phyloP scores from a whole-genome alignment of 139 green algal species.

The Pseudopediastrum boryanum region DNA sequence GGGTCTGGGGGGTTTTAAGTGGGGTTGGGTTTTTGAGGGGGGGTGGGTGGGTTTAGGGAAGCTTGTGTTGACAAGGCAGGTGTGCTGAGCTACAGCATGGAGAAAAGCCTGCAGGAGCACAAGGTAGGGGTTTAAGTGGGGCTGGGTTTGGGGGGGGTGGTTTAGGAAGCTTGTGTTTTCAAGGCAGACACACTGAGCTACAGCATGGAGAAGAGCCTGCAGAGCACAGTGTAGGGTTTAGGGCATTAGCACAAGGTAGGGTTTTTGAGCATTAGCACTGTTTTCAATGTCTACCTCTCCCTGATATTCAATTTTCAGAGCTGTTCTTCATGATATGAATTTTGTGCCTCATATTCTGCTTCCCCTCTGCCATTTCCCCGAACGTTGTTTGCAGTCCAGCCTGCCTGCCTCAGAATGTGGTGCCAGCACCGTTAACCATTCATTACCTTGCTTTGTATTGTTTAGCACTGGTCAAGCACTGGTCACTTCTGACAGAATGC shows the following conservation, averaged over 20 bases:
- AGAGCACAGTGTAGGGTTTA: conserved; percentile 92
- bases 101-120: conserved; percentile 94
- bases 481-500: too few relatives aligned
- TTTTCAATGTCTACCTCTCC: too few relatives aligned
- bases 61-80: background rate
- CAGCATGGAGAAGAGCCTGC: conserved; percentile 86
- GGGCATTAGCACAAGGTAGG: background rate
- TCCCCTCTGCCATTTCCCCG: too few relatives aligned
- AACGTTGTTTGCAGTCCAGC: too few relatives aligned
- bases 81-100: conserved; percentile 82
- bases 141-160: background rate
- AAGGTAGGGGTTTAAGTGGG: conserved; percentile 76
- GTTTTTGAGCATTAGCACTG: too few relatives aligned
- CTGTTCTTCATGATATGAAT: too few relatives aligned
- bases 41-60: background rate
- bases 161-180: background rate
- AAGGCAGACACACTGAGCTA: conserved; percentile 69
- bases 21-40: background rate
- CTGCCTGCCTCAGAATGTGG: too few relatives aligned
- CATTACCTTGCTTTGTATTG: too few relatives aligned
- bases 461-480: too few relatives aligned
- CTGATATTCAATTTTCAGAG: too few relatives aligned
- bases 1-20: conserved; percentile 42
- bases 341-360: too few relatives aligned
- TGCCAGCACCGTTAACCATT: too few relatives aligned